Evolutionary conservation across 768 basidiomycete species (phyloP).

Genomic region (Lactifluus subvellereus): DNA sequence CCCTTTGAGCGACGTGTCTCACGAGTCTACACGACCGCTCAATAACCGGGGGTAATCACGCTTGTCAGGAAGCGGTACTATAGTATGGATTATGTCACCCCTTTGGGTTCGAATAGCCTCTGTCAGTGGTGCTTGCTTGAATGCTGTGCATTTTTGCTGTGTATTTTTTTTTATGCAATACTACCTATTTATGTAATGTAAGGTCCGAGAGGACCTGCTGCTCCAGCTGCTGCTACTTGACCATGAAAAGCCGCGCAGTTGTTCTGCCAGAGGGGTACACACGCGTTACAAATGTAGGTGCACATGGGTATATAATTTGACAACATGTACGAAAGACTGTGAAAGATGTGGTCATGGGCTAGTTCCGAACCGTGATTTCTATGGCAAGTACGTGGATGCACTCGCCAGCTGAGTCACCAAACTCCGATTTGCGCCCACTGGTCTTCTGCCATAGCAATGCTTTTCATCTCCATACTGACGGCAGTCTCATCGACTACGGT

Average conservation of each 20-base stretch:
- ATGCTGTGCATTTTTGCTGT: too few relatives aligned
- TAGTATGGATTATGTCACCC: too few relatives aligned
- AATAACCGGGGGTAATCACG: neutral
- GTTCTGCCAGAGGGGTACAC: neutral
- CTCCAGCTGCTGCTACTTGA: neutral
- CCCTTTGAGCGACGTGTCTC: neutral
- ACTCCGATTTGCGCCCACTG: slow-evolving; percentile 6
- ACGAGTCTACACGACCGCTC: neutral
- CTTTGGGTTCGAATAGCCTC: too few relatives aligned
- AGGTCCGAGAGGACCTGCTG: too few relatives aligned
- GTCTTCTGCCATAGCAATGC: slow-evolving; percentile 1
- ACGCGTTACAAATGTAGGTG: neutral
- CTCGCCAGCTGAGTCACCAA: slow-evolving; percentile 7
- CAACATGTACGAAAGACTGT: neutral
- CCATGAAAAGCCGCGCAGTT: neutral
- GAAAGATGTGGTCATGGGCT: neutral
- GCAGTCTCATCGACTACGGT: slow-evolving; percentile 20
- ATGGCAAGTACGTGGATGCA: neutral
- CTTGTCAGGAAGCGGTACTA: too few relatives aligned
- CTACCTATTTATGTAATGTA: too few relatives aligned
- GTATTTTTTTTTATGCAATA: too few relatives aligned
- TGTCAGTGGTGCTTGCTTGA: too few relatives aligned
- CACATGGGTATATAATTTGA: slow-evolving; percentile 10
- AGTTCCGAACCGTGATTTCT: neutral
- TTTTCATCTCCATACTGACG: slow-evolving; percentile 6